Conservation (phyloP, 75 land plant species). For the Chamaecyparis obtusa region DNA sequence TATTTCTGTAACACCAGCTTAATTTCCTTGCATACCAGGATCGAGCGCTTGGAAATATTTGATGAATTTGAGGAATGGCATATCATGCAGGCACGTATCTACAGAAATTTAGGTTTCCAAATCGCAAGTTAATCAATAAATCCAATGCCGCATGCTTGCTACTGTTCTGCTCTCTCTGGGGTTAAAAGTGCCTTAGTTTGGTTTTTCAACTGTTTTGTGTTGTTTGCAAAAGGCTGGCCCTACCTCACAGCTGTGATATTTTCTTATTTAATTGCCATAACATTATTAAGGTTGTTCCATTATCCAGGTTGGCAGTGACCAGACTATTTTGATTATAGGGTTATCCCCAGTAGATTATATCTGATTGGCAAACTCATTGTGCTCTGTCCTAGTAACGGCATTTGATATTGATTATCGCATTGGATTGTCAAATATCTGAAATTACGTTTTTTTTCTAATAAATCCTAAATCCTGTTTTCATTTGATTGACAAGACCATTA, state of each 20-base stretch:
- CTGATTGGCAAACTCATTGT: neutral
- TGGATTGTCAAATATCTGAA: neutral
- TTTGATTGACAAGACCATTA: neutral
- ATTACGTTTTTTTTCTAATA: neutral
- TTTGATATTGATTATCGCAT: neutral
- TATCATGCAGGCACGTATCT: constrained; percentile 80
- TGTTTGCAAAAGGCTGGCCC: neutral
- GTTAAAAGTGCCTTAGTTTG: neutral
- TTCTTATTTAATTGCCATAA: neutral
- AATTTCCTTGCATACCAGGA: constrained; percentile 39
- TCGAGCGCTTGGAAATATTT: constrained; percentile 89
- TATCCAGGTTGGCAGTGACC: neutral
- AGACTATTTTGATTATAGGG: neutral
- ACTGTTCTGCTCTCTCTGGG: neutral
- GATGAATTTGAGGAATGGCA: constrained; percentile 99
- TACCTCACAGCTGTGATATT: neutral
- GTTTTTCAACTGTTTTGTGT: neutral
- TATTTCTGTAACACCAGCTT: neutral
- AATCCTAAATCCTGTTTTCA: neutral
- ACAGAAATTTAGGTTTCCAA: neutral
- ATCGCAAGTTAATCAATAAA: neutral
- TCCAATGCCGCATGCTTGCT: neutral
- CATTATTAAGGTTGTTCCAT: neutral
- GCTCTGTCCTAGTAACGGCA: neutral
- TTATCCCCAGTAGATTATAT: neutral